Base-by-base conservation (phyloP, 2,329 filamentous ascomycete species). In the Monosporascus cannonballus region DNA sequence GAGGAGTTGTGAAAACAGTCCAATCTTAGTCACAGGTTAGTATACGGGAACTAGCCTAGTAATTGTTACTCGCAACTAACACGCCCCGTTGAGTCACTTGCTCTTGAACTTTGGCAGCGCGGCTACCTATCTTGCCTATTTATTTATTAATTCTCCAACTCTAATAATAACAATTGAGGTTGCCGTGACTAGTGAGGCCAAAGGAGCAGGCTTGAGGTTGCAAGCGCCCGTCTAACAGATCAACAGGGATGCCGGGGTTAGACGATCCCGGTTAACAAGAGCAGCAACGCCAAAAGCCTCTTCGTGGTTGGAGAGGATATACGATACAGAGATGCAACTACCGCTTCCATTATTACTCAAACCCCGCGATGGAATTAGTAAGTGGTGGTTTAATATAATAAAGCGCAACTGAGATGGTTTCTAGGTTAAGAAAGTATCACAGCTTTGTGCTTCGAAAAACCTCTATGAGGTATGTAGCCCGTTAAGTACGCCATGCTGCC, bases 401-500 rank as follows among this genome's bases (percentile, higher is more conserved):
- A 1, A 34, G 30, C 30, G 4, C 30, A 34, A 34, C 30, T 3
- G 11, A 34, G 11, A 34, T 5, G 11, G 30, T 34, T 14, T 34
- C 11, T 34, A 34, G 30, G 11, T 34, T 14, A 14, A 34, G 30
- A 34, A 4, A 34, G 11, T 5, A 34, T 34, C 30, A 14, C 14
- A 14, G 4, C 30, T 34, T 34, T 34, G 30, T 2, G 9, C 4
- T 14, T 34, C 42, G n/a, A 15, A n/a, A 7, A 8, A 1, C 3
- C 42, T 42, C 39, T 42, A 24, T 6, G 22, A 27, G 4, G 15
- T 9, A 46, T 46, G 20, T 30, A 24, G 24, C 42, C 54, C 48
- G 56, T 49, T 49, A 56, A 67, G 61, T 67, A 61, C 72, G 70
- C 73, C 70, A 34, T 34, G 11, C 72, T 65, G 61, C 58, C 59